phyloP scores from a whole-genome alignment of 805 yeast genomes.

The Saccharomycopsis fermentans region DNA sequence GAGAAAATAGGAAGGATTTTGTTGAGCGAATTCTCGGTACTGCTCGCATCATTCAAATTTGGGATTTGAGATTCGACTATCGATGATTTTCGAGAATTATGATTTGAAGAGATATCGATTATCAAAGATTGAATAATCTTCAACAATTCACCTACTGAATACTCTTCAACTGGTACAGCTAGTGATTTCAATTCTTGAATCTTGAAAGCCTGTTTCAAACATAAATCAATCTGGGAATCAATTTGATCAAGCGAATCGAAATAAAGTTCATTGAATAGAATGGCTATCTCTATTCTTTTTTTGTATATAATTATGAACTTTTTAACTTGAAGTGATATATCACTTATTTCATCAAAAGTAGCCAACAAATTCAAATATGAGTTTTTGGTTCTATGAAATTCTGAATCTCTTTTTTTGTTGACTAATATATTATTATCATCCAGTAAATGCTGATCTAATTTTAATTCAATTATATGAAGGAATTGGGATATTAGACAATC shows the following conservation, averaged over 20 bases:
- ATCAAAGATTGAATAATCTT: not conserved
- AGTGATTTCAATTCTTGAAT: slow-evolving; percentile 22
- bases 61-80: not conserved
- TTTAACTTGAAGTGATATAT: slow-evolving; percentile 23
- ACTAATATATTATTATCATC: not conserved
- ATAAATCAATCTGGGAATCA: slow-evolving; percentile 23
- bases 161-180: slow-evolving; percentile 11
- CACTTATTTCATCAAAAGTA: slow-evolving; percentile 23
- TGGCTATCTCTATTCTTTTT: slow-evolving; percentile 24
- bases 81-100: not conserved
- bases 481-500: slow-evolving; percentile 22
- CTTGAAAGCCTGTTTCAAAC: slow-evolving; percentile 20
- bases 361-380: slow-evolving; percentile 19
- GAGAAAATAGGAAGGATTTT: slow-evolving; percentile 11
- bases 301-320: slow-evolving; percentile 19
- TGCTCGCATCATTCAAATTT: not conserved
- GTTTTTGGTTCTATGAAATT: slow-evolving; percentile 5
- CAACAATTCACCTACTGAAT: not conserved
- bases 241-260: slow-evolving; percentile 25
- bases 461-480: slow-evolving; percentile 20
- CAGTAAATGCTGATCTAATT: slow-evolving; percentile 12
- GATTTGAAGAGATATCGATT: not conserved
- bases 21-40: not conserved
- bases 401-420: slow-evolving; percentile 2
- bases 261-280: slow-evolving; percentile 27